Percentiles rank a stretch among this genome's conserved stretches.
phyloP scores from a whole-genome alignment of 352 stramenopile genomes.

The Blastocystis sp. region DNA sequence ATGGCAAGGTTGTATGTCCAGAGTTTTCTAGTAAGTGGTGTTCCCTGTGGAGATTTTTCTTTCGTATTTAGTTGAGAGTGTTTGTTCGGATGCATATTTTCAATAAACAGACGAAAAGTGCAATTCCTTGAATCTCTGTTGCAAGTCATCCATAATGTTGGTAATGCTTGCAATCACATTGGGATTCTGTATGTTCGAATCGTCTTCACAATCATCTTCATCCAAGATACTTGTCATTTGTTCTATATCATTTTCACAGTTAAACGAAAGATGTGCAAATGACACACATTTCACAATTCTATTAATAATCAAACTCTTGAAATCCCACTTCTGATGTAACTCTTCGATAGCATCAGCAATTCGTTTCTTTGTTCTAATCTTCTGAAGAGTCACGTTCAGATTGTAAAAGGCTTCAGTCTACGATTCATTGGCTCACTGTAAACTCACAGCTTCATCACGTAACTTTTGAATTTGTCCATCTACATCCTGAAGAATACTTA shows the following conservation, averaged over 20 bases:
- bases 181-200: slow-evolving; percentile 29
- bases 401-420: slow-evolving; percentile 56
- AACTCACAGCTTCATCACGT: slow-evolving; percentile 27
- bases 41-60: too few relatives aligned
- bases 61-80: too few relatives aligned
- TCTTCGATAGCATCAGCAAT: slow-evolving; percentile 36
- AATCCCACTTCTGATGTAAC: neutral
- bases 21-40: neutral
- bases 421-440: neutral
- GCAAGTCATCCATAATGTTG: slow-evolving; percentile 36
- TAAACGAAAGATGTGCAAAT: slow-evolving; percentile 34
- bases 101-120: neutral
- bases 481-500: slow-evolving; percentile 42
- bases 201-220: slow-evolving; percentile 41
- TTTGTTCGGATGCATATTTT: too few relatives aligned
- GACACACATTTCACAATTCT: slow-evolving; percentile 45
- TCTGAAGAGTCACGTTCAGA: slow-evolving; percentile 34
- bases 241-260: neutral
- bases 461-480: slow-evolving; percentile 40
- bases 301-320: neutral
- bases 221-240: slow-evolving; percentile 13
- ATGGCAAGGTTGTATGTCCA: neutral
- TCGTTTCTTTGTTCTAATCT: slow-evolving; percentile 56
- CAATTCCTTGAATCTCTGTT: slow-evolving; percentile 3
- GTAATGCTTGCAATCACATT: slow-evolving; percentile 37